phyloP scores from a whole-genome alignment of 1,139 yeast genomes.

The Wickerhamomyces sp. region DNA sequence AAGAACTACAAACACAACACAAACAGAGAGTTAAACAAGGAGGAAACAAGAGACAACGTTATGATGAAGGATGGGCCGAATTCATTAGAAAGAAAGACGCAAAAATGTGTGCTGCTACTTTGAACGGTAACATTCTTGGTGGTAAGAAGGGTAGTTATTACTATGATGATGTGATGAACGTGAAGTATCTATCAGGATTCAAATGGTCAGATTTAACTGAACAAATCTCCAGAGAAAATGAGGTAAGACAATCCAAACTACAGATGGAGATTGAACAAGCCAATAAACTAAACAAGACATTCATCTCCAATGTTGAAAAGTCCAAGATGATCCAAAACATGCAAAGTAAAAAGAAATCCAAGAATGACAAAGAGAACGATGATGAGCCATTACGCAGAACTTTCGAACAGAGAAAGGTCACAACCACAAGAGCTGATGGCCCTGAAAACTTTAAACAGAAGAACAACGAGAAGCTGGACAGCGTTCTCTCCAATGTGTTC shows the following conservation, averaged over 20 bases:
- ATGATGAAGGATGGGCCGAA: constrained; percentile 97
- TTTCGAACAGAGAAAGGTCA: constrained; percentile 60
- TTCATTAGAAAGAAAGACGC: constrained; percentile 81
- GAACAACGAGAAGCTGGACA: constrained; percentile 12
- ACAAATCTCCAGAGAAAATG: constrained; percentile 89
- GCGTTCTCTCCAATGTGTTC: constrained; percentile 19
- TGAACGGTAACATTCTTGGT: constrained; percentile 86
- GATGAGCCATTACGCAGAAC: constrained; percentile 40
- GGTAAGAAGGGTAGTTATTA: constrained; percentile 92
- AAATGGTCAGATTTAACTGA: constrained; percentile 95
- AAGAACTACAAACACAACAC: constrained; percentile 69
- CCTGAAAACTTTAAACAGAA: constrained; percentile 41
- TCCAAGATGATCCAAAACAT: constrained; percentile 77
- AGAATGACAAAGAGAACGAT: constrained; percentile 24
- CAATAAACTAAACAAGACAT: constrained; percentile 77
- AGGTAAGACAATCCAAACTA: constrained; percentile 80
- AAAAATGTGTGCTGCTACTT: constrained; percentile 76
- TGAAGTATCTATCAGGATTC: constrained; percentile 85
- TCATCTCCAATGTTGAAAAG: constrained; percentile 77
- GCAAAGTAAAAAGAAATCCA: constrained; percentile 40
- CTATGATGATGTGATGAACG: constrained; percentile 89
- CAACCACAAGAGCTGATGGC: constrained; percentile 65
- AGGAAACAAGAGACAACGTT: constrained; percentile 88
- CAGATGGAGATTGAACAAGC: constrained; percentile 89
- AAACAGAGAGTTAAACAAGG: constrained; percentile 76